Percentiles rank a stretch among this genome's conserved stretches.
phyloP scores from a whole-genome alignment of 805 yeast species.

The Pichia gijzeniarum region DNA sequence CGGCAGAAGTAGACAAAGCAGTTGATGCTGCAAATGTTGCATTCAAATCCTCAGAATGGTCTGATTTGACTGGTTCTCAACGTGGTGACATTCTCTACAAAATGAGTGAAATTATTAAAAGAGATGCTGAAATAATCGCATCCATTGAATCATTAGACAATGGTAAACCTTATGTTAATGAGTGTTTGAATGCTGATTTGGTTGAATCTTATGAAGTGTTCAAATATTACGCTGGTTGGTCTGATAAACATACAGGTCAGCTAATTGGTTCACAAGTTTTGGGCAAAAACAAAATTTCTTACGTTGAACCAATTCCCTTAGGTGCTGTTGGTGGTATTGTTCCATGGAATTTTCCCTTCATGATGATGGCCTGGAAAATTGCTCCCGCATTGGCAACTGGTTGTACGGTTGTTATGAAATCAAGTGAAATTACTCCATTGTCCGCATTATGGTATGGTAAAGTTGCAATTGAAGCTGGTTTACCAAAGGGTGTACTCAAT shows the following conservation, averaged over 20 bases:
- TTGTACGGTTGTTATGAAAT: constrained; percentile 63
- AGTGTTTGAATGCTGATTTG: constrained; percentile 36
- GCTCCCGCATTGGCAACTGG: constrained; percentile 76
- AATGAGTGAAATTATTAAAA: constrained; percentile 44
- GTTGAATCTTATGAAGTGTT: constrained; percentile 34
- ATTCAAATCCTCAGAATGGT: constrained; percentile 42
- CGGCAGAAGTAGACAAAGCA: constrained; percentile 58
- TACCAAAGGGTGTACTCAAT: constrained; percentile 73
- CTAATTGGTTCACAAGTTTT: constrained; percentile 35
- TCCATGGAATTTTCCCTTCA: constrained; percentile 79
- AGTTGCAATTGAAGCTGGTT: constrained; percentile 57
- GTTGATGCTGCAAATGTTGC: constrained; percentile 62
- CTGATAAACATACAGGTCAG: constrained; percentile 68
- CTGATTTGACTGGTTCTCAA: constrained; percentile 39
- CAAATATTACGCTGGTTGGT: constrained; percentile 71
- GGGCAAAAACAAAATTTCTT: constrained; percentile 41
- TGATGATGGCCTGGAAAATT: constrained; percentile 73
- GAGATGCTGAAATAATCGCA: constrained; percentile 44
- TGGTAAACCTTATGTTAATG: constrained; percentile 48
- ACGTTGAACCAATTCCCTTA: constrained; percentile 50
- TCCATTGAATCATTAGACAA: constrained; percentile 51
- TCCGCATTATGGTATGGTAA: constrained; percentile 61
- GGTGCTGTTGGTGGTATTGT: constrained; percentile 79
- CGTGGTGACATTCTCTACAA: constrained; percentile 49
- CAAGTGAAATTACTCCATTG: constrained; percentile 72